Conservation (phyloP, 192 early-diverging fungal species). For the Dispira parvispora region DNA sequence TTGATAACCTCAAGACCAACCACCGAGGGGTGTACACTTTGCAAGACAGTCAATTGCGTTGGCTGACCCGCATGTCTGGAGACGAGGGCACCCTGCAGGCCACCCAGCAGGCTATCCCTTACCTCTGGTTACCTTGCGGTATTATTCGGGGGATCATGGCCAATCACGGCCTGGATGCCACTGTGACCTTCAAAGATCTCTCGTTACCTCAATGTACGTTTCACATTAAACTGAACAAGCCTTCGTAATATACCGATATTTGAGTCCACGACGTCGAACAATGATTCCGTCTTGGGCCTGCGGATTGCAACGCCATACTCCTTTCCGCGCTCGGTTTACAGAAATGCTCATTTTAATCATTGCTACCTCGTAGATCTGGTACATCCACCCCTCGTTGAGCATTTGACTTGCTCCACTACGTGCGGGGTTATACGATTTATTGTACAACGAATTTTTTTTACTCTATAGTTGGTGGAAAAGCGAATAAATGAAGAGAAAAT, state of each 20-base stretch:
- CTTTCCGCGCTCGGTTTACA: too few relatives aligned
- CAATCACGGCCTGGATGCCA: conserved; percentile 69
- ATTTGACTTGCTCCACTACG: too few relatives aligned
- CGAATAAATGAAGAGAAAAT: too few relatives aligned
- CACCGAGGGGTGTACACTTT: conserved; percentile 96
- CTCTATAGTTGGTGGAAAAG: too few relatives aligned
- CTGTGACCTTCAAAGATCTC: conserved; percentile 78
- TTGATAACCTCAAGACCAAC: conserved; percentile 98
- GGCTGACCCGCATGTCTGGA: conserved; percentile 85
- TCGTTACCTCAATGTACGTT: conserved; percentile 72
- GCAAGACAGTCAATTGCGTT: conserved; percentile 93
- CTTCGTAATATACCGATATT: neutral
- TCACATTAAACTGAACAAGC: conserved; percentile 54
- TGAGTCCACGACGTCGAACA: too few relatives aligned
- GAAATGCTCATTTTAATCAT: too few relatives aligned
- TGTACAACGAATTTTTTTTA: too few relatives aligned
- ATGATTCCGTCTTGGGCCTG: too few relatives aligned
- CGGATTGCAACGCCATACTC: too few relatives aligned
- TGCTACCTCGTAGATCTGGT: too few relatives aligned
- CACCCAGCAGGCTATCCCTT: conserved; percentile 61
- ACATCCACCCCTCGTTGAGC: too few relatives aligned
- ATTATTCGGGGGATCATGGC: conserved; percentile 86
- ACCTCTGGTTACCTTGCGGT: conserved; percentile 94
- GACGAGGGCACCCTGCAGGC: conserved; percentile 62
- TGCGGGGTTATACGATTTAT: too few relatives aligned